Evolutionary conservation across 441 rosid genomes (phyloP), one percentile per base, ranked within the genome.

Genomic region (Flueggea neowawraea): DNA sequence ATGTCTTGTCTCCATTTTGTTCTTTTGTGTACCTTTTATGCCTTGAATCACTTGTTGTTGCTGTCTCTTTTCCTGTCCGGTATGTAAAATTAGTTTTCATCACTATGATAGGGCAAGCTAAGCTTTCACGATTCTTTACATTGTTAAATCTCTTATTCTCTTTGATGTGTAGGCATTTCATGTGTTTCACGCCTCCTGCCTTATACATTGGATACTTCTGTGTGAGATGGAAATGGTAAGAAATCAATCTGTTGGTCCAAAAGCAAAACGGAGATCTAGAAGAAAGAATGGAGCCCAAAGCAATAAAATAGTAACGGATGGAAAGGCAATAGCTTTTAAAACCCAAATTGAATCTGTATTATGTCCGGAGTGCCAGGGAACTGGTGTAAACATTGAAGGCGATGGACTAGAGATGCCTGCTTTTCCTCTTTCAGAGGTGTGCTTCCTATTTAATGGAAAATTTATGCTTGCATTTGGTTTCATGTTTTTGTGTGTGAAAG

Each of bases 301-400:
- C 68, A 72, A 60, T 60, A 71, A 76, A 67, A 50, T 64, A 28
- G 73, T 63, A 54, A 83, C 75, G 68, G 67, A 63, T 68, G 73
- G 65, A 64, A 75, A 67, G 55, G 44, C 47, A 71, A 71, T 64
- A 51, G 61, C 59, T 48, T 64, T 69, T 14, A 69, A 72, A 60
- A 62, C 62, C 63, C 81, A 71, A 65, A 82, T 89, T 68, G 74
- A 73, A 60, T 88, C 85, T 5, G 85, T 80, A 41, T 84, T 89
- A 81, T 95, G 97, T 73, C 92, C 99, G 58, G 92, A 89, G 78
- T 95, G 96, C 73, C 99, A 91, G 73, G 97, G 99, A 65, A 89
- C 97, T 7, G 93, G 97, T 49, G 62, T 77, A 28, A 55, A 76
- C 32, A 56, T 83, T 54, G 83, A 86, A 54, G 87, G 85, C 62